Percentiles rank a stretch among this genome's conserved stretches.
phyloP scores from a whole-genome alignment of 108 stramenopile species.

The Bacterosira constricta region DNA sequence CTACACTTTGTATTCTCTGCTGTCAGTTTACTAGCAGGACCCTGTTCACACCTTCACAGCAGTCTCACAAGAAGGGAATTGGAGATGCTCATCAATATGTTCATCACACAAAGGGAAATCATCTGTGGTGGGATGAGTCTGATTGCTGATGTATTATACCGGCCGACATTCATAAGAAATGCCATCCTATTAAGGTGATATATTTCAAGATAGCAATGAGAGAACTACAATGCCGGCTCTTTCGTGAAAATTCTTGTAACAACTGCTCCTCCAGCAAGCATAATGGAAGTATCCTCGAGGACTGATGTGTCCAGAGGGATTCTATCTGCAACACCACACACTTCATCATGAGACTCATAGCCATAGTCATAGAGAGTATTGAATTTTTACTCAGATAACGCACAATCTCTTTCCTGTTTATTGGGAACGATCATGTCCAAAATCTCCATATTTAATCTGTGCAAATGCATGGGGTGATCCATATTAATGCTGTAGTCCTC shows the following conservation, averaged over 20 bases:
- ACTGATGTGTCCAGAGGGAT: too few relatives aligned
- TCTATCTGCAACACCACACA: conserved; percentile 14
- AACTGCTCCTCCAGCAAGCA: conserved; percentile 27
- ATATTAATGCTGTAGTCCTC: conserved; percentile 23
- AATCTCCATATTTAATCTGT: conserved; percentile 10
- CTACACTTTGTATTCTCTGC: conserved; percentile 13
- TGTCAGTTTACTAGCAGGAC: conserved; percentile 11
- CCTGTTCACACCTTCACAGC: background rate
- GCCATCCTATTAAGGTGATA: conserved; percentile 20
- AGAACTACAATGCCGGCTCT: conserved; percentile 16
- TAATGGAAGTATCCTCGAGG: too few relatives aligned
- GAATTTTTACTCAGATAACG: background rate
- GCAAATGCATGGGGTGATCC: conserved; percentile 36
- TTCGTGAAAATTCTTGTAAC: conserved; percentile 8
- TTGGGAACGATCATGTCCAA: background rate
- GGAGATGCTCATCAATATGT: background rate
- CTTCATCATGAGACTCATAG: too few relatives aligned
- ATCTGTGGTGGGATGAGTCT: background rate
- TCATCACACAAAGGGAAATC: conserved; percentile 10
- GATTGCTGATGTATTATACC: conserved; percentile 5
- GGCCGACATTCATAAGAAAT: conserved; percentile 21
- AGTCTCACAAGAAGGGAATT: conserved; percentile 19
- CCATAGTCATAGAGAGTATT: conserved; percentile 1
- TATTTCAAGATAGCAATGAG: conserved; percentile 15
- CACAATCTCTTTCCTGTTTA: background rate